Base-by-base conservation (phyloP, 1,284 basidiomycete genomes). In the Trametes sp. region DNA sequence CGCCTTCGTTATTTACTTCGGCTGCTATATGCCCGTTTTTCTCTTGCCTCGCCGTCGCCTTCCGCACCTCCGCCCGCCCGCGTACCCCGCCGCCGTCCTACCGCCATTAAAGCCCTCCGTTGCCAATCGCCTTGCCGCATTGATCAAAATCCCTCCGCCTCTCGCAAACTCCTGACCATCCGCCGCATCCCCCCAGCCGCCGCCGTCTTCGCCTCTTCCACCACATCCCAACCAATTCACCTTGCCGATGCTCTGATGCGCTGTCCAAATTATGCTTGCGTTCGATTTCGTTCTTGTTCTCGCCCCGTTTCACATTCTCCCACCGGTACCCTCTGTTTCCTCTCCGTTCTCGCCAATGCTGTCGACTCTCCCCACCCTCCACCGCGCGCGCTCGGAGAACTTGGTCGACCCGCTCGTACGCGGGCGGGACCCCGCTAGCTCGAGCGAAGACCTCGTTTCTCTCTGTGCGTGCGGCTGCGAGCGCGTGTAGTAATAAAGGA, bases 401-500 rank as follows among this genome's bases (percentile, higher is more conserved):
- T 9, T 9, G 29, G 41, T 59, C 57, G 45, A 48, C 44, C 58
- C 51, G 58, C 58, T 59, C 58, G 57, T 54, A 54, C 58, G 45
- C 24, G 57, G 56, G 26, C 56, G 48, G 48, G 56, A 6, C 21
- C 48, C 56, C 56, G 57, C 33, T 48, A 36, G 11, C 57, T 59
- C 57, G 50, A 59, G 50, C 57, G 57, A 59, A 58, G 57, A 53
- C 36, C 36, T 48, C 38, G 26, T 19, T 11, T 23, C 14, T 14
- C 41, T 13, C 8, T 42, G 24, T 10, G 24, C 31, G 42, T 24
- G 14, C 14, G 44, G 50, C 21, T 11, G 33, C 13, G 35, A 28
- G 31, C 48, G 48, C 13, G 26, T 49, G 28, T 49, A 33, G 48
- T 31, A 36, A 51, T 23, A 51, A 38, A 36, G 33, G 35, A 16